phyloP scores from a whole-genome alignment of 2,329 filamentous ascomycete genomes.

The Aspergillus novofumigatus region DNA sequence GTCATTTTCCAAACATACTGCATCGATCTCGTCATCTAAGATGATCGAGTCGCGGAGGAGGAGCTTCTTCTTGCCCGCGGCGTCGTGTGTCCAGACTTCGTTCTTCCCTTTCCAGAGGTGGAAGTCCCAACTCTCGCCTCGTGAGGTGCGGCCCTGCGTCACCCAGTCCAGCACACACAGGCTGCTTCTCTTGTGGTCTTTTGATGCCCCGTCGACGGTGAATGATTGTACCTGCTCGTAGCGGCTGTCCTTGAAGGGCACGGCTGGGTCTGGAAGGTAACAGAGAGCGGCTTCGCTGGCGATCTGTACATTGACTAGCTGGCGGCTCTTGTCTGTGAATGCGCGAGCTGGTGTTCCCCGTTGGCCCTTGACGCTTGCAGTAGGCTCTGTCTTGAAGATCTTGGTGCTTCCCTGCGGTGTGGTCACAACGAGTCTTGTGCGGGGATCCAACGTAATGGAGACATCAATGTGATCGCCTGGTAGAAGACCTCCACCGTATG shows the following conservation, averaged over 20 bases:
- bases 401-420: constrained; percentile 79
- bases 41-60: constrained; percentile 82
- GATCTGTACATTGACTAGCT: constrained; percentile 48
- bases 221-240: constrained; percentile 86
- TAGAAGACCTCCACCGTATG: constrained; percentile 90
- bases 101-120: constrained; percentile 76
- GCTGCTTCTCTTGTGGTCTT: constrained; percentile 42
- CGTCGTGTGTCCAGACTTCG: constrained; percentile 57
- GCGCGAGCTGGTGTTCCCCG: constrained; percentile 37
- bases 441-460: constrained; percentile 58
- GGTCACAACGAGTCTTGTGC: constrained; percentile 62
- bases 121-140: constrained; percentile 86
- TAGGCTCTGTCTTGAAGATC: constrained; percentile 72
- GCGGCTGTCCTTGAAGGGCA: constrained; percentile 78
- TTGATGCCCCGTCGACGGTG: constrained; percentile 47
- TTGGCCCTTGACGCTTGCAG: constrained; percentile 21
- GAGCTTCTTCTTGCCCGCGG: constrained; percentile 51
- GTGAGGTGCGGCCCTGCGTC: constrained; percentile 75
- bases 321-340: constrained; percentile 41
- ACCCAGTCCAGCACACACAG: constrained; percentile 93
- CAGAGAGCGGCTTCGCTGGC: constrained; percentile 50
- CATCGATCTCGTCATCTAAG: constrained; percentile 55
- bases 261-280: constrained; percentile 84
- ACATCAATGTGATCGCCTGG: constrained; percentile 80
- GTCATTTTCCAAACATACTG: constrained; percentile 29